Conservation (phyloP, 1,139 yeast species). For the Blastobotrys capitulatus region DNA sequence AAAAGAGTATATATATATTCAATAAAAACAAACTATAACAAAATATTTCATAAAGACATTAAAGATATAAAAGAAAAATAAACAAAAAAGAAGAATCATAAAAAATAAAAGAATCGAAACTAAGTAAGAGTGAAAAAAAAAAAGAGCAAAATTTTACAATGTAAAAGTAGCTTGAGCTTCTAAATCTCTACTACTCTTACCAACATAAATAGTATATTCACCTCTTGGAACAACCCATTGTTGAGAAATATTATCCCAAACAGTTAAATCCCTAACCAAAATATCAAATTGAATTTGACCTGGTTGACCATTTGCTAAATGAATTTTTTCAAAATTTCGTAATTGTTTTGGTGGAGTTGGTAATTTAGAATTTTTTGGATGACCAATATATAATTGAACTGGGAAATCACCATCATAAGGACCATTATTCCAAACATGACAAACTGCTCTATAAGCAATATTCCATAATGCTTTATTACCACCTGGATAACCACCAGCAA, state of each 20-base stretch:
- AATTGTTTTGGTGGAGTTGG: conserved; percentile 47
- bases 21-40: too few relatives aligned
- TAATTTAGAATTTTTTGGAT: conserved; percentile 40
- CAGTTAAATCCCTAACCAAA: conserved; percentile 22
- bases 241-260: conserved; percentile 55
- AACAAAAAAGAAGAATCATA: too few relatives aligned
- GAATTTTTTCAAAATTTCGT: conserved; percentile 57
- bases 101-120: too few relatives aligned
- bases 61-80: too few relatives aligned
- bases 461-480: conserved; percentile 44
- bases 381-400: conserved; percentile 51
- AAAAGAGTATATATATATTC: too few relatives aligned
- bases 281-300: conserved; percentile 42
- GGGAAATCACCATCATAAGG: conserved; percentile 17
- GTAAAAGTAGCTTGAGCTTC: conserved; percentile 40
- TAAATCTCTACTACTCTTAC: conserved; percentile 48
- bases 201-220: conserved; percentile 48
- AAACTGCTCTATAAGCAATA: conserved; percentile 44
- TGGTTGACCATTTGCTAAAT: conserved; percentile 42
- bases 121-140: too few relatives aligned
- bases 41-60: too few relatives aligned
- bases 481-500: conserved; percentile 57
- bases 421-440: conserved; percentile 48
- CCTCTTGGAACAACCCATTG: conserved; percentile 61
- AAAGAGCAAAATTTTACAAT: conserved; percentile 15